Base-by-base conservation (phyloP, 2,329 filamentous ascomycete species). In the Colletotrichum somersetense region DNA sequence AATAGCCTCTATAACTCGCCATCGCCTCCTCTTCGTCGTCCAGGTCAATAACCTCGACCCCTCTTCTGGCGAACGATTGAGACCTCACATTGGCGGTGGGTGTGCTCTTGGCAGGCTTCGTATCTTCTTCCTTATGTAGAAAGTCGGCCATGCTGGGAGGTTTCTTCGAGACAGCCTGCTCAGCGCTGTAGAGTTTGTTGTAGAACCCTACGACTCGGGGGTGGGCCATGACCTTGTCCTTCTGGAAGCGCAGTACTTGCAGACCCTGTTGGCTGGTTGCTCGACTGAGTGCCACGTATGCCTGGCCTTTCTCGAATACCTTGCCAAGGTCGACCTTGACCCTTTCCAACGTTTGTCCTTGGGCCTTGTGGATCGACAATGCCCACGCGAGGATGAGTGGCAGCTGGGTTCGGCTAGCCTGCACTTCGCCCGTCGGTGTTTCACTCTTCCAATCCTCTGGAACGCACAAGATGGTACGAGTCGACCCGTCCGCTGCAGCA, bases 321-420 rank as follows among this genome's bases (percentile, higher is more conserved):
- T 90, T 92, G 40, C 94, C 93, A 0, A 99, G 86, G 79, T 99
- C 95, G 35, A 99, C 96, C 79, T 97, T 97, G 72, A 99, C 96
- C 62, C 96, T 89, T 78, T 97, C 95, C 35, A 98, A 85, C 1
- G 96, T 98, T 81, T 98, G 96, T 1, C 96, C 96, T 80, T 98
- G 96, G 0, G 96, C 96, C 83, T 99, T 99, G 85, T 99, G 96
- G 72, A 99, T 99, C 1, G 95, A 97, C 26, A 99, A 84, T 2
- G 96, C 96, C 96, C 96, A 99, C 0, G 96, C 96, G 40, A 99
- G 87, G 74, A 99, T 98, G 62, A 99, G 87, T 0, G 96, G 96
- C 2, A 96, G 82, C 77, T 96, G 93, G 57, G 88, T 88, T 50
- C 96, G 92, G 73, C 94, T 93, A 1, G 96, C 96, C 80, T 97